These are phyloP conservation scores for Lentinus tigrinus DNA, from an alignment of 768 basidiomycete species.

Conservation along the genomic window DNA sequence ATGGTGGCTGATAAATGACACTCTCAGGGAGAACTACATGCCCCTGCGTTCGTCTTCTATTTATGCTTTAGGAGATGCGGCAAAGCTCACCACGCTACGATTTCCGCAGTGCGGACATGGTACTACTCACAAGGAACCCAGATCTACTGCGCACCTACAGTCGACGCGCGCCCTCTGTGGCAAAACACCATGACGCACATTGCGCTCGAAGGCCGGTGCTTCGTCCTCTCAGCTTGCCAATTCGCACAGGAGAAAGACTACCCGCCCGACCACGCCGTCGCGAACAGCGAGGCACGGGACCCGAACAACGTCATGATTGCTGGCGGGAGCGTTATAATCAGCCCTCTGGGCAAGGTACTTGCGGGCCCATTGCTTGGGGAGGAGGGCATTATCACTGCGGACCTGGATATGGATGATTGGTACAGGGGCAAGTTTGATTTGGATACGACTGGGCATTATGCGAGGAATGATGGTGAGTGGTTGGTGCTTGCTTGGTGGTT, in stretches of 20 bases:
- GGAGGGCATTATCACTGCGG: conserved; percentile 56
- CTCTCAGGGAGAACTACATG: conserved; percentile 67
- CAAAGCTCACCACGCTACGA: not conserved
- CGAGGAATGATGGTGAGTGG: conserved; percentile 52
- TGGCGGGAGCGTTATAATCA: conserved; percentile 61
- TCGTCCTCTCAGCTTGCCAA: conserved; percentile 64
- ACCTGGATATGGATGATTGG: conserved; percentile 59
- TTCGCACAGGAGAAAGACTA: conserved; percentile 56
- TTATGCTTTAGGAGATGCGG: not conserved
- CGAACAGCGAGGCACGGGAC: conserved; percentile 34
- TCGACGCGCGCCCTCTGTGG: conserved; percentile 59
- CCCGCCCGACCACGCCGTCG: conserved; percentile 46
- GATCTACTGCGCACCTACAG: conserved; percentile 66
- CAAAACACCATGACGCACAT: conserved; percentile 59
- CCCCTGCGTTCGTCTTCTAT: conserved; percentile 52
- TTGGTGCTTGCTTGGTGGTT: not conserved
- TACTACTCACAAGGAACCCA: conserved; percentile 61
- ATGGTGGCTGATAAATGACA: not conserved
- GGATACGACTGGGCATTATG: conserved; percentile 62
- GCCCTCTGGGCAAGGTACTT: conserved; percentile 54
- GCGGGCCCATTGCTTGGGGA: conserved; percentile 55
- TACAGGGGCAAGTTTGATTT: conserved; percentile 60
- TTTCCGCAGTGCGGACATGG: conserved; percentile 55
- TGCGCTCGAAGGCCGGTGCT: conserved; percentile 67
- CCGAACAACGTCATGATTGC: conserved; percentile 56